Evolutionary conservation across 2,329 filamentous ascomycete species (phyloP).

Genomic region (Trichoderma aggressivum): DNA sequence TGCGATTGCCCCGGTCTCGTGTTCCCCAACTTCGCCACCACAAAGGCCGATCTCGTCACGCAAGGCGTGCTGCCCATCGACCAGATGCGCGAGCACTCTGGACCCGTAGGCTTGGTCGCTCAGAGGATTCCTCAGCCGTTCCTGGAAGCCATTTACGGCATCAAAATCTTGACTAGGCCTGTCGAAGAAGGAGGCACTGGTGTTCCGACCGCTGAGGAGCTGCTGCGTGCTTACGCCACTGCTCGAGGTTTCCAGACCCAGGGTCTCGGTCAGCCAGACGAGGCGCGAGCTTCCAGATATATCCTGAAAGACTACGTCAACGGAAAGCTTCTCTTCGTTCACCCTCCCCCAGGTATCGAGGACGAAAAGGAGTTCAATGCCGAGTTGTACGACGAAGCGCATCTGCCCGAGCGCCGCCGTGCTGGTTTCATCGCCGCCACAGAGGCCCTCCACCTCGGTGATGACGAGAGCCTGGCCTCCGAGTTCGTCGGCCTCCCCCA

Average conservation of each 20-base stretch:
- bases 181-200: constrained; percentile 92
- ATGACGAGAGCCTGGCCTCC: constrained; percentile 34
- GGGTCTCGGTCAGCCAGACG: constrained; percentile 86
- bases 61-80: constrained; percentile 95
- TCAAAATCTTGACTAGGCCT: constrained; percentile 77
- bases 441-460: constrained; percentile 43
- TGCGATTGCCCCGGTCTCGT: constrained; percentile 99
- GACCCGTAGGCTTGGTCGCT: constrained; percentile 78
- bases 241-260: constrained; percentile 89
- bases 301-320: constrained; percentile 97
- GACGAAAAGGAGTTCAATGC: constrained; percentile 78
- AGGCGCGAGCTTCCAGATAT: constrained; percentile 83
- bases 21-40: constrained; percentile 95
- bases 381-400: constrained; percentile 78
- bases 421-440: constrained; percentile 55
- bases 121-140: constrained; percentile 83
- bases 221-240: constrained; percentile 80
- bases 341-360: constrained; percentile 73
- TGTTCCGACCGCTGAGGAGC: constrained; percentile 75
- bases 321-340: constrained; percentile 88
- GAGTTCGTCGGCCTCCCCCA: constrained; percentile 52
- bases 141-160: constrained; percentile 89
- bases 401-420: constrained; percentile 79
- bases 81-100: constrained; percentile 88
- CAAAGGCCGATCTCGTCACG: constrained; percentile 93